Percentiles rank a stretch among this genome's conserved stretches.
Evolutionary conservation across 2,329 filamentous ascomycete genomes (phyloP).

Genomic region (Emergomyces orientalis): DNA sequence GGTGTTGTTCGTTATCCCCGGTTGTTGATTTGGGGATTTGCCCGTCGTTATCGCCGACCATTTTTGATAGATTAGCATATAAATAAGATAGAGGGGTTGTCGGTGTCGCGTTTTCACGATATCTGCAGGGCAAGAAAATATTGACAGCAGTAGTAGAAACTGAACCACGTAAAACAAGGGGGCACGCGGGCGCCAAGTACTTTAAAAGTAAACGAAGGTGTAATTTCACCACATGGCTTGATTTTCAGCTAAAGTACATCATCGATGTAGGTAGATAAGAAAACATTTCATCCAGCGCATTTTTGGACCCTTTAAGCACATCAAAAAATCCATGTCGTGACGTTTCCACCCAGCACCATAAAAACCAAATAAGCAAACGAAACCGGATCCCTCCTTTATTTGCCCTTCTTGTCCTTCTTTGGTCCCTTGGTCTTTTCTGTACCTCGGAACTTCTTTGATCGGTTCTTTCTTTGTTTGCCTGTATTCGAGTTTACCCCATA

Average conservation of each 20-base stretch:
- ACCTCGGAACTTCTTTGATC: conserved; percentile 95
- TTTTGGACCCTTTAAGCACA: conserved; percentile 13
- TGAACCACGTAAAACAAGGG: not conserved
- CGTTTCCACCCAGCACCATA: conserved; percentile 10
- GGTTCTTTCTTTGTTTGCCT: conserved; percentile 99
- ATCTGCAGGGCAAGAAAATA: not conserved
- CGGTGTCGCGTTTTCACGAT: not conserved
- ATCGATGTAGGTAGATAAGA: conserved; percentile 12
- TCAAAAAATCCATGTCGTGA: conserved; percentile 12
- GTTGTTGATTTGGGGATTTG: not conserved
- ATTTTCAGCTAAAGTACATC: conserved; percentile 19
- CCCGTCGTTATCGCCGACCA: not conserved
- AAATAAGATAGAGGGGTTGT: not conserved
- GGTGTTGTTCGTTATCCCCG: not conserved
- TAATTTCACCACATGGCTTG: conserved; percentile 16
- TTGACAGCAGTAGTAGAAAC: not conserved
- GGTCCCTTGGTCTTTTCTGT: conserved; percentile 97
- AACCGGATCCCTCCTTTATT: conserved; percentile 32
- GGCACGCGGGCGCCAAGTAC: not conserved
- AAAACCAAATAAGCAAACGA: conserved; percentile 8
- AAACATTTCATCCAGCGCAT: conserved; percentile 14
- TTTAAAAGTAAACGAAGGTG: not conserved
- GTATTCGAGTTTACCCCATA: conserved; percentile 20
- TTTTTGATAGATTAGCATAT: not conserved
- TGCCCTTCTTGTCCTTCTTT: conserved; percentile 81